Conservation (phyloP, 257 asterid species). For the Penstemon eatonii region DNA sequence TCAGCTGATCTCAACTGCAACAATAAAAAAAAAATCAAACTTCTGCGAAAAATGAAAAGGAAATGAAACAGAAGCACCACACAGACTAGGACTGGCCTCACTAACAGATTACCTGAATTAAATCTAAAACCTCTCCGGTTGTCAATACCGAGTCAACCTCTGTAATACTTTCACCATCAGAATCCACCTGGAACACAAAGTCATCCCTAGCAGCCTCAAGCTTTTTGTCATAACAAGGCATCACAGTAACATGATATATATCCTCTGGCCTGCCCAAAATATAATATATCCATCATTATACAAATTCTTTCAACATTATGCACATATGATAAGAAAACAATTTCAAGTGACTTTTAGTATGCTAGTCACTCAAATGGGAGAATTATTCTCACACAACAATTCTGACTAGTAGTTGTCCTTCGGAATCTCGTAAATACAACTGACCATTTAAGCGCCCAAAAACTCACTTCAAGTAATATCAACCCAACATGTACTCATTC, state of each 20-base stretch:
- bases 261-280: conserved; percentile 72
- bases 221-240: conserved; percentile 99
- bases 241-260: conserved; percentile 89
- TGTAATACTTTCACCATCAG: conserved; percentile 55
- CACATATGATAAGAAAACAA: conserved; percentile 1
- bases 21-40: conserved; percentile 9
- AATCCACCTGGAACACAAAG: conserved; percentile 64
- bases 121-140: conserved; percentile 89
- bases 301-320: neutral
- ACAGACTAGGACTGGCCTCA: neutral
- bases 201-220: conserved; percentile 98
- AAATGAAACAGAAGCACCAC: neutral
- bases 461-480: conserved; percentile 12
- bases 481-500: neutral
- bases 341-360: neutral
- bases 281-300: conserved; percentile 29
- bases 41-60: neutral
- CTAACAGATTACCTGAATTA: conserved; percentile 64
- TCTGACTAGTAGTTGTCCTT: conserved; percentile 12
- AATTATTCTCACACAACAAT: neutral
- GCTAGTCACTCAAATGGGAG: neutral
- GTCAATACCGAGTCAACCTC: conserved; percentile 98
- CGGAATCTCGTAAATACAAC: neutral
- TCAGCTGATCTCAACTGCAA: conserved; percentile 76
- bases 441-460: conserved; percentile 12